A percentile compares a stretch with the other conserved stretches of the same genome.
Conservation (phyloP, 2,329 filamentous ascomycete species). For the Epichloe brachyelytri region DNA sequence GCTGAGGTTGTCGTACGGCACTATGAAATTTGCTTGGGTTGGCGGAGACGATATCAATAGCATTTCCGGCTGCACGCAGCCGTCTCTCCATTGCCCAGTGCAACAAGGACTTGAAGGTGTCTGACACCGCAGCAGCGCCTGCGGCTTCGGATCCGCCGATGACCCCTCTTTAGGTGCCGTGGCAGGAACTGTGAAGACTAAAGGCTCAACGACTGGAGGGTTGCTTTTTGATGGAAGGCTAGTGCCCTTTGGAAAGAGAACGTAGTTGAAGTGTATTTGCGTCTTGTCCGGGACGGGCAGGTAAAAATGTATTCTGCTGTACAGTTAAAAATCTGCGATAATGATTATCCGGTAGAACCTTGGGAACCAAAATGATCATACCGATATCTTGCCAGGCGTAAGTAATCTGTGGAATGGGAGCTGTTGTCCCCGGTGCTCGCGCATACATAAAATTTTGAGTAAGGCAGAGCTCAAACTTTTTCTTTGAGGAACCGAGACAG, state of each 20-base stretch:
- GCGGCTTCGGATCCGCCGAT: conserved; percentile 37
- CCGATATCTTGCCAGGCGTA: conserved; percentile 52
- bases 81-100: conserved; percentile 46
- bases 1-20: conserved; percentile 40
- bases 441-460: conserved; percentile 48
- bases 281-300: conserved; percentile 53
- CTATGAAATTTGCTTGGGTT: conserved; percentile 46
- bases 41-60: conserved; percentile 35
- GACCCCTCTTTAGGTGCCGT: conserved; percentile 45
- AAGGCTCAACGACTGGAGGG: conserved; percentile 35
- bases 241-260: conserved; percentile 45
- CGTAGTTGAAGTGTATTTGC: conserved; percentile 52
- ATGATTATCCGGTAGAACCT: neutral
- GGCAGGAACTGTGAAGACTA: conserved; percentile 51
- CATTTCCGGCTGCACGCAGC: conserved; percentile 35
- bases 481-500: conserved; percentile 51
- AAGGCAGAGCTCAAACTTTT: conserved; percentile 57
- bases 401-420: conserved; percentile 38
- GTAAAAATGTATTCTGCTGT: conserved; percentile 44
- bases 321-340: conserved; percentile 6
- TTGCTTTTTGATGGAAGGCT: conserved; percentile 37
- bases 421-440: conserved; percentile 35
- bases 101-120: conserved; percentile 45
- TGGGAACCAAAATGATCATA: conserved; percentile 17
- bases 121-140: conserved; percentile 40